Percentiles rank a stretch among this genome's conserved stretches.
Conservation (phyloP, 192 early-diverging fungal species). For the Backusella luteola region DNA sequence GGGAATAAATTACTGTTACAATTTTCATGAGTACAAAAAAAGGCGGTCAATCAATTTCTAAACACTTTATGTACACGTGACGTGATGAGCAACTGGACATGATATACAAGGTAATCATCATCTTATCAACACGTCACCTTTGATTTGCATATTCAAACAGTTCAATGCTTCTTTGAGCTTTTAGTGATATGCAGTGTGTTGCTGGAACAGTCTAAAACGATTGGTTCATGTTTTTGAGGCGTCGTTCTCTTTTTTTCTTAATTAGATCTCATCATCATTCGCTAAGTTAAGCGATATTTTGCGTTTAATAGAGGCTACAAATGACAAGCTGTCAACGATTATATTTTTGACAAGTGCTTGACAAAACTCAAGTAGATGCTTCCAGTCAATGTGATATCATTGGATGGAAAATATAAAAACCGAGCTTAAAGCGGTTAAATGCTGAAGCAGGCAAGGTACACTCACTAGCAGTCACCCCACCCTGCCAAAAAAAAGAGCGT, state of each 20-base stretch:
- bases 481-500: conserved; percentile 1
- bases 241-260: background rate
- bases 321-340: background rate
- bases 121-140: background rate
- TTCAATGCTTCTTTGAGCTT: too few relatives aligned
- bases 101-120: background rate
- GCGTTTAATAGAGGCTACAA: too few relatives aligned
- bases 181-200: background rate
- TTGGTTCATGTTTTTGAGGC: background rate
- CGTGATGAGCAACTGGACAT: too few relatives aligned
- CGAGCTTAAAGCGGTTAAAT: background rate
- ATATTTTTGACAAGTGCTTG: background rate
- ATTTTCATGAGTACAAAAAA: background rate
- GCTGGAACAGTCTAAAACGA: background rate
- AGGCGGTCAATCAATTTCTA: background rate
- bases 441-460: too few relatives aligned
- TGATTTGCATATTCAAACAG: background rate
- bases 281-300: background rate
- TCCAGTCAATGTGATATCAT: too few relatives aligned
- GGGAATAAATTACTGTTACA: background rate
- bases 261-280: background rate
- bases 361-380: background rate
- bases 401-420: too few relatives aligned
- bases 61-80: background rate
- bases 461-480: background rate